These are phyloP conservation scores for Allomyces macrogynus DNA, from an alignment of 192 early-diverging fungal genomes.

Conservation along the genomic window DNA sequence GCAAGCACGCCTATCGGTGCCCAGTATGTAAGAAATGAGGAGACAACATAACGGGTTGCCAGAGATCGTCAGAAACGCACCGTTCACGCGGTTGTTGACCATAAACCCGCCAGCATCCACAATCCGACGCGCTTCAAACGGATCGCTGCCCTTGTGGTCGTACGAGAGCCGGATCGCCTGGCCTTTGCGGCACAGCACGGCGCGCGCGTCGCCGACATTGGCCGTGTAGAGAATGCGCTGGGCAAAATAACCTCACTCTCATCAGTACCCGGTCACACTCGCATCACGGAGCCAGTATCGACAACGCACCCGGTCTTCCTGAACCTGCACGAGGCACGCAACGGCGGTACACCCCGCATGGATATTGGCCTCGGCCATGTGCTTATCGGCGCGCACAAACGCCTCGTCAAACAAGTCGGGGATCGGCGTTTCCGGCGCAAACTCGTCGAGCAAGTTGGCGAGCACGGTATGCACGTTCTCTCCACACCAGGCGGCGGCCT, in stretches of 20 bases:
- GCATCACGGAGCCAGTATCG: too few species aligned
- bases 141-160: conserved; percentile 94
- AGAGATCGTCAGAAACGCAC: conserved; percentile 13
- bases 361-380: conserved; percentile 1
- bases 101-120: conserved; percentile 87
- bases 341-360: background rate
- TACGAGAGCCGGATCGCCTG: conserved; percentile 74
- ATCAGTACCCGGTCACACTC: too few species aligned
- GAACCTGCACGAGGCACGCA: background rate
- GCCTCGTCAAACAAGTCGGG: background rate
- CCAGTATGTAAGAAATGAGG: background rate
- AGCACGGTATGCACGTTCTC: conserved; percentile 38
- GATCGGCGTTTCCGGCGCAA: conserved; percentile 4
- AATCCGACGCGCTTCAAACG: conserved; percentile 70
- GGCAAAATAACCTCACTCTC: background rate
- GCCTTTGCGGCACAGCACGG: conserved; percentile 71
- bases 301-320: conserved; percentile 21
- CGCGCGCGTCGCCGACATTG: conserved; percentile 93
- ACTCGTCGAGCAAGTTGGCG: background rate
- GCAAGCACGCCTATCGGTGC: conserved; percentile 55
- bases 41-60: too few species aligned
- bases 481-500: conserved; percentile 91
- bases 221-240: conserved; percentile 77
- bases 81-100: conserved; percentile 95
- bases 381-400: background rate